Base-by-base conservation (phyloP, 352 stramenopile species). In the Blastocystis sp. region DNA sequence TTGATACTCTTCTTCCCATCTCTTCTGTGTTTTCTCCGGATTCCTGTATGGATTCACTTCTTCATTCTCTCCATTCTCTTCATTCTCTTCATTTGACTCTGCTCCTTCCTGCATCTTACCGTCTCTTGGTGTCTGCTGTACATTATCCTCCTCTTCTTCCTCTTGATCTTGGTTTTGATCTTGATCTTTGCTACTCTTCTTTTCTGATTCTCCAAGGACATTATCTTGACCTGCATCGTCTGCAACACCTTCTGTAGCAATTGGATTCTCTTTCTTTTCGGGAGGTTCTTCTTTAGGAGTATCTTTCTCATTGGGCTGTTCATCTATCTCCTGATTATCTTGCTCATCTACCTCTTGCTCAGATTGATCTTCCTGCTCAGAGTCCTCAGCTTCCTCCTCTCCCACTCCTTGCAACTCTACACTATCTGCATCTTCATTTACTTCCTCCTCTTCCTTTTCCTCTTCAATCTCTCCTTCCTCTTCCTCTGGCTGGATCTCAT, bases 401-500 rank as follows among this genome's bases (percentile, higher is more conserved):
- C 91, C 75, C 90, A 91, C n/a, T 90, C 91, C n/a, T 93, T 93
- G 26, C 26, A 18, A 30, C 4, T 69, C 64, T 53, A 91, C 43
- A 37, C 76, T 54, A 18, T 76, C 26, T n/a, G n/a, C 81, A 39
- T 55, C 55, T n/a, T 93, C 90, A 2, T 92, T 76, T 24, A 90
- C 90, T 43, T 91, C 76, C 6, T 90, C 70, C 11, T 82, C 65
- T 3, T 93, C 91, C 1, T 92, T 82, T 26, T 95, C 65, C 59
- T 90, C 90, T 76, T 65, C 63, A 30, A 76, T 68, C 47, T 82
- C 47, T 16, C 87, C 69, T 68, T 92, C 90, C 41, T 93, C 94
- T 47, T 95, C 93, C 88, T 96, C 95, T 65, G 93, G 93, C 18
- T 93, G 93, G 18, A 96, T 94, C 90, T 96, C 94, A 89, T 96